phyloP scores from a whole-genome alignment of 169 alveolate species.

The Cryptosporidium sp. region DNA sequence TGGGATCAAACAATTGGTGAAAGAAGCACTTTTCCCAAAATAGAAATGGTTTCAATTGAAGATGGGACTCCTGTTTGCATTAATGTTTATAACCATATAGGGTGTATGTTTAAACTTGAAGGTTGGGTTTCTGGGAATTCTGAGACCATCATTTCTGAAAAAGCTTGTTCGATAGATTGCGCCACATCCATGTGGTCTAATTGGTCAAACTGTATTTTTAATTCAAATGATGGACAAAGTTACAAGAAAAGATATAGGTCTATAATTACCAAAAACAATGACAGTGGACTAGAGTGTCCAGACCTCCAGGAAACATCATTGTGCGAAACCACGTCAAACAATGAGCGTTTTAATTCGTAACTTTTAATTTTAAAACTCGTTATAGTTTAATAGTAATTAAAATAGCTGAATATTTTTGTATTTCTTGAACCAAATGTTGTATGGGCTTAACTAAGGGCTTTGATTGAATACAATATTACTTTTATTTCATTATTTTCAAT shows the following conservation, averaged over 20 bases:
- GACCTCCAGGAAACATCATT: conserved; percentile 45
- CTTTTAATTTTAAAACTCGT: not conserved
- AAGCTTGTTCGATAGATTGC: conserved; percentile 58
- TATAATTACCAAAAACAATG: conserved; percentile 23
- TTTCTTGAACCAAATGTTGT: no score
- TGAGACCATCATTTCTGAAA: conserved; percentile 17
- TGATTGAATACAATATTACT: no score
- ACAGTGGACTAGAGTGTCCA: conserved; percentile 50
- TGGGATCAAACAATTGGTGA: conserved; percentile 70
- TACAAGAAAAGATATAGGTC: conserved; percentile 35
- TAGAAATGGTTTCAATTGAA: conserved; percentile 23
- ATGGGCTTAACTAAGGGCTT: no score
- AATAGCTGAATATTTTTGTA: not conserved
- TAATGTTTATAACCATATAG: conserved; percentile 32
- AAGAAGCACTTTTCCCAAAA: conserved; percentile 43
- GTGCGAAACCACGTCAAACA: not conserved
- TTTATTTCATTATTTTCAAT: no score
- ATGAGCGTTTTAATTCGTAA: not conserved
- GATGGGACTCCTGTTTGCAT: conserved; percentile 61
- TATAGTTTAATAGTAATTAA: not conserved
- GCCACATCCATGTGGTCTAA: conserved; percentile 53
- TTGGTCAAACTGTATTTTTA: conserved; percentile 44
- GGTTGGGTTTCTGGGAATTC: conserved; percentile 64
- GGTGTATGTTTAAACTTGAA: conserved; percentile 60
- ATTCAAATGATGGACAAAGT: conserved; percentile 8